phyloP scores from a whole-genome alignment of 2,329 filamentous ascomycete genomes.

The Colletotrichum phormii region DNA sequence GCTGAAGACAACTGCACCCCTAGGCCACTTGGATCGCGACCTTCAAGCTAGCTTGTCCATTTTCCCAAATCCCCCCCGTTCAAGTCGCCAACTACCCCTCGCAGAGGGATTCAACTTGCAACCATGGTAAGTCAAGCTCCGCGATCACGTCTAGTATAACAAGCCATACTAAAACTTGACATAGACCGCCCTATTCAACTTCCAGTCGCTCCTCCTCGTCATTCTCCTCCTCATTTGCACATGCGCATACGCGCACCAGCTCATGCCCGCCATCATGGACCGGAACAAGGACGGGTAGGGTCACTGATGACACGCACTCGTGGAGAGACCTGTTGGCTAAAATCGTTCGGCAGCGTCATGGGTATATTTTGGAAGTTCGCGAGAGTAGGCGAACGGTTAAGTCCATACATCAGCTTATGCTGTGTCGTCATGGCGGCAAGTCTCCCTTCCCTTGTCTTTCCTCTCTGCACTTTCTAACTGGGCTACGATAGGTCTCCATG shows the following conservation, averaged over 20 bases:
- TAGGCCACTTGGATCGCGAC: slow-evolving; percentile 20
- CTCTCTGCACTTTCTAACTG: not conserved
- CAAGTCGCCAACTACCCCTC: slow-evolving; percentile 19
- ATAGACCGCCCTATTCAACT: slow-evolving; percentile 97
- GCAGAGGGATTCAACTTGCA: slow-evolving; percentile 25
- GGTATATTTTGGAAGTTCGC: slow-evolving; percentile 98
- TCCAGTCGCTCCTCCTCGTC: slow-evolving; percentile 94
- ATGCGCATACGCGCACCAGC: slow-evolving; percentile 90
- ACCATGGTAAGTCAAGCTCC: slow-evolving; percentile 41
- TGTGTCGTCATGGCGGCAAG: slow-evolving; percentile 93
- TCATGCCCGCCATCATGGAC: slow-evolving; percentile 91
- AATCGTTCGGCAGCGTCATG: slow-evolving; percentile 65
- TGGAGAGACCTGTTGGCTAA: slow-evolving; percentile 29
- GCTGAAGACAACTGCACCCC: slow-evolving; percentile 17
- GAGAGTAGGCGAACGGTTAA: slow-evolving; percentile 89
- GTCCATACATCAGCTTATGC: slow-evolving; percentile 94
- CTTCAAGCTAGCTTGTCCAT: slow-evolving; percentile 14
- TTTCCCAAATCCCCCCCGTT: not conserved
- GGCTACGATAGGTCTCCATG: slow-evolving; percentile 15
- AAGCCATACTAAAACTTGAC: slow-evolving; percentile 16
- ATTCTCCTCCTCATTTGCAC: slow-evolving; percentile 97
- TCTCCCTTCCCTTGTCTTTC: slow-evolving; percentile 25
- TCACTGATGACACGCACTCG: not conserved
- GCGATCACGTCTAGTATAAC: not conserved
- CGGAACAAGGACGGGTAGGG: slow-evolving; percentile 89